Conservation (phyloP, 1,139 yeast genomes). For the Pichia cactophila region DNA sequence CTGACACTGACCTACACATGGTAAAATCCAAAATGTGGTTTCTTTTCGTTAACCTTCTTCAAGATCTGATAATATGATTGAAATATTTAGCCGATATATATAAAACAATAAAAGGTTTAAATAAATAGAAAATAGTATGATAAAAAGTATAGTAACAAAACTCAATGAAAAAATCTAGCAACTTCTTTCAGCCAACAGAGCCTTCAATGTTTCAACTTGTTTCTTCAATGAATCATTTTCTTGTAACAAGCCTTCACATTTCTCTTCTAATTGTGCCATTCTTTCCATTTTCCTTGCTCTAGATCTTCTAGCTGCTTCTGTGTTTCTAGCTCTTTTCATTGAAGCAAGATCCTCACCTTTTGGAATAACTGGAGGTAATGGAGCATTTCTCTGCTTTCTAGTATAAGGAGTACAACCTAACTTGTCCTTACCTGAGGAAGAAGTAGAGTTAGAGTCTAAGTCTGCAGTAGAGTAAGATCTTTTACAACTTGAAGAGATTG, state of each 20-base stretch:
- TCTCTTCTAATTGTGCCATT: constrained; percentile 72
- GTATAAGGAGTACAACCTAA: constrained; percentile 59
- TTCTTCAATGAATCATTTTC: constrained; percentile 49
- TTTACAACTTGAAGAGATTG: constrained; percentile 1
- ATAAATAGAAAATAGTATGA: background rate
- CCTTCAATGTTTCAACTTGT: constrained; percentile 53
- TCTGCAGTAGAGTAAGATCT: constrained; percentile 28
- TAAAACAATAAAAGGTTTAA: background rate
- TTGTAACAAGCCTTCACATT: constrained; percentile 55
- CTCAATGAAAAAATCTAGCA: background rate
- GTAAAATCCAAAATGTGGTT: too few relatives aligned
- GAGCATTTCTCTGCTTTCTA: constrained; percentile 51
- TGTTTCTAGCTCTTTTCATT: constrained; percentile 85
- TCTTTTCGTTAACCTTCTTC: too few relatives aligned
- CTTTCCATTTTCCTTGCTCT: constrained; percentile 89
- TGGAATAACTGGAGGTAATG: constrained; percentile 59
- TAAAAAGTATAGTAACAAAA: background rate
- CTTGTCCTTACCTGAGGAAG: constrained; percentile 39
- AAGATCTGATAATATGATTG: too few relatives aligned
- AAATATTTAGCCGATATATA: too few relatives aligned
- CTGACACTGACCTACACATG: too few relatives aligned
- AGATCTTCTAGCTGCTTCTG: constrained; percentile 95
- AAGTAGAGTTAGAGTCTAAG: constrained; percentile 4
- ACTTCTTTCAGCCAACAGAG: constrained; percentile 30
- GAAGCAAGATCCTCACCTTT: constrained; percentile 57